These are phyloP conservation scores for Candida xyloterini DNA, from an alignment of 805 yeast species.

Conservation along the genomic window DNA sequence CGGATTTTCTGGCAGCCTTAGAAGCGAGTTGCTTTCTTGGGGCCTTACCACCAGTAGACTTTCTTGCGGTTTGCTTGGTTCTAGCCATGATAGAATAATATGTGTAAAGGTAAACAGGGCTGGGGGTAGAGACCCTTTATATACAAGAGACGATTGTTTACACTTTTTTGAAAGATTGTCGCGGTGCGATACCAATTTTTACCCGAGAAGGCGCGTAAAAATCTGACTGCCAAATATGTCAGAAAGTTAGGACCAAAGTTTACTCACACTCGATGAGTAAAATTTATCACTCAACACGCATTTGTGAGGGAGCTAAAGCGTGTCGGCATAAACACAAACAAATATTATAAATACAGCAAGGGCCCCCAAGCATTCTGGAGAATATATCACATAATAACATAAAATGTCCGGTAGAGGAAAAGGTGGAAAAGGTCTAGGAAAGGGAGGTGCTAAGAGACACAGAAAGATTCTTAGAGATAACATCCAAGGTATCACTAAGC, in stretches of 20 bases:
- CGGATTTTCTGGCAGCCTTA: constrained; percentile 90
- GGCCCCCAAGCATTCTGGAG: constrained; percentile 9
- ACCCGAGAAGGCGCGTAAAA: constrained; percentile 14
- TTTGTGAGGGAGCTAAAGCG: constrained; percentile 13
- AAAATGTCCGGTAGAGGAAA: constrained; percentile 99
- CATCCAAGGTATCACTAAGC: constrained; percentile 99
- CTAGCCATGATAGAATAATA: constrained; percentile 62
- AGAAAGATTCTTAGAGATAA: constrained; percentile 99
- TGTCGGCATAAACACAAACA: constrained; percentile 9
- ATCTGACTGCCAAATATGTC: not conserved
- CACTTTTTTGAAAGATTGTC: not conserved
- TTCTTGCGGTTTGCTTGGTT: constrained; percentile 93
- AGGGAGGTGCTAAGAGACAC: constrained; percentile 99
- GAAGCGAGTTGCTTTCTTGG: constrained; percentile 94
- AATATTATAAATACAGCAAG: constrained; percentile 16
- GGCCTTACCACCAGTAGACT: constrained; percentile 93
- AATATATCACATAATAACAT: constrained; percentile 12
- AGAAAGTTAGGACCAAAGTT: constrained; percentile 11
- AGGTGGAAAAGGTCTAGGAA: constrained; percentile 99
- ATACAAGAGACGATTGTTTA: constrained; percentile 10
- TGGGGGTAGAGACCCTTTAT: constrained; percentile 13
- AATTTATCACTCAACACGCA: constrained; percentile 10
- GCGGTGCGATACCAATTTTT: constrained; percentile 4
- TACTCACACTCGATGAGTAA: constrained; percentile 16
- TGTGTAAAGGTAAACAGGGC: constrained; percentile 4